Percentiles rank a stretch among this genome's conserved stretches.
Evolutionary conservation across 2,329 filamentous ascomycete genomes (phyloP).

Genomic region (Penicillium janthinellum): DNA sequence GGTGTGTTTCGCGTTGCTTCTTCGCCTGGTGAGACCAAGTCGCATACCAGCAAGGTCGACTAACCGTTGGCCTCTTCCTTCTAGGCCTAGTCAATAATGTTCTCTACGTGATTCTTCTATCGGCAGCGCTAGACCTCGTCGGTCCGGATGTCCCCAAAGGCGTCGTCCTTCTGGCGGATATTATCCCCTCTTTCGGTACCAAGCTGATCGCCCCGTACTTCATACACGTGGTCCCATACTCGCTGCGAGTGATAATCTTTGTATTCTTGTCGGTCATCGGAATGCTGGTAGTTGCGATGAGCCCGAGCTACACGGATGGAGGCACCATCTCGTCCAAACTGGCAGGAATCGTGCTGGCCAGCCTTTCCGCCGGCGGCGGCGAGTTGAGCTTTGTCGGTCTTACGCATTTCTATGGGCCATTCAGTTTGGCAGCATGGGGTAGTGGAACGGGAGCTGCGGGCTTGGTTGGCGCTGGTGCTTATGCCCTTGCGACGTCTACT

Average conservation of each 20-base stretch:
- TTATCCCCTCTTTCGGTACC: slow-evolving; percentile 82
- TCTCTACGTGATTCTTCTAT: slow-evolving; percentile 95
- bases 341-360: slow-evolving; percentile 79
- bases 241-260: slow-evolving; percentile 71
- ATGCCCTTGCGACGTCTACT: slow-evolving; percentile 81
- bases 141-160: slow-evolving; percentile 84
- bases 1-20: slow-evolving; percentile 55
- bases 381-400: slow-evolving; percentile 89
- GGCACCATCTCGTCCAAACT: slow-evolving; percentile 73
- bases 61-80: not conserved
- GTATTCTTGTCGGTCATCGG: slow-evolving; percentile 74
- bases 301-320: slow-evolving; percentile 60
- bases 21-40: not conserved
- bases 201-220: slow-evolving; percentile 93
- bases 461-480: slow-evolving; percentile 81
- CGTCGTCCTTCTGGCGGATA: slow-evolving; percentile 88
- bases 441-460: slow-evolving; percentile 90
- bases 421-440: slow-evolving; percentile 87
- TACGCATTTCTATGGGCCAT: slow-evolving; percentile 89
- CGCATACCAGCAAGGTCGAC: not conserved
- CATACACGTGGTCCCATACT: slow-evolving; percentile 84
- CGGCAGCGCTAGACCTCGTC: slow-evolving; percentile 91
- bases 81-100: slow-evolving; percentile 93
- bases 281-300: slow-evolving; percentile 86
- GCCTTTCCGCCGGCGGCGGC: slow-evolving; percentile 80